Conservation (phyloP, 306 rosid species). For the Geum urbanum region DNA sequence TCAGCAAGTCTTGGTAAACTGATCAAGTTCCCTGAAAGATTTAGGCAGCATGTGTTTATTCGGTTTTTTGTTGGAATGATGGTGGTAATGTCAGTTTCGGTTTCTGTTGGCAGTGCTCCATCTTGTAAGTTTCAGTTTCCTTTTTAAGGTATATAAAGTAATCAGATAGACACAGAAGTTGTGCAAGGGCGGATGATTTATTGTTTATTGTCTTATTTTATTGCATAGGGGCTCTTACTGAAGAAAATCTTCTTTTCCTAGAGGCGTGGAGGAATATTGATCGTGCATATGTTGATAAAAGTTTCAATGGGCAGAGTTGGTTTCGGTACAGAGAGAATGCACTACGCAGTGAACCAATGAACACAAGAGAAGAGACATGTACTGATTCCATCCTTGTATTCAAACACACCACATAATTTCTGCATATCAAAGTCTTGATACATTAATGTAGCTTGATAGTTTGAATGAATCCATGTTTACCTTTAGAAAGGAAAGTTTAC, state of each 20-base stretch:
- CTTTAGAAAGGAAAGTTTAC: neutral
- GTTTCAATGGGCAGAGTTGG: constrained; percentile 95
- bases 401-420: neutral
- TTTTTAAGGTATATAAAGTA: neutral
- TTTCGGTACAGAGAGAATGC: constrained; percentile 94
- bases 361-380: constrained; percentile 85
- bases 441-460: neutral
- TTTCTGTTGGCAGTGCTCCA: constrained; percentile 40
- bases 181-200: neutral
- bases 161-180: neutral
- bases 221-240: constrained; percentile 62
- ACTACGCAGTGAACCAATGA: constrained; percentile 79
- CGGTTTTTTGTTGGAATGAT: constrained; percentile 55
- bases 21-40: constrained; percentile 33
- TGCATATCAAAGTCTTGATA: neutral
- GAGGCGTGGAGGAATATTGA: constrained; percentile 98
- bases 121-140: constrained; percentile 60
- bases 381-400: constrained; percentile 29
- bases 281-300: constrained; percentile 87
- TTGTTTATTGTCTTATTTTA: constrained; percentile 4
- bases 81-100: constrained; percentile 70
- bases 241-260: constrained; percentile 84
- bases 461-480: neutral
- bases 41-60: constrained; percentile 38
- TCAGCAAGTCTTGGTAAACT: constrained; percentile 31